Conservation (phyloP, 768 basidiomycete species). For the Suillus brevipes region DNA sequence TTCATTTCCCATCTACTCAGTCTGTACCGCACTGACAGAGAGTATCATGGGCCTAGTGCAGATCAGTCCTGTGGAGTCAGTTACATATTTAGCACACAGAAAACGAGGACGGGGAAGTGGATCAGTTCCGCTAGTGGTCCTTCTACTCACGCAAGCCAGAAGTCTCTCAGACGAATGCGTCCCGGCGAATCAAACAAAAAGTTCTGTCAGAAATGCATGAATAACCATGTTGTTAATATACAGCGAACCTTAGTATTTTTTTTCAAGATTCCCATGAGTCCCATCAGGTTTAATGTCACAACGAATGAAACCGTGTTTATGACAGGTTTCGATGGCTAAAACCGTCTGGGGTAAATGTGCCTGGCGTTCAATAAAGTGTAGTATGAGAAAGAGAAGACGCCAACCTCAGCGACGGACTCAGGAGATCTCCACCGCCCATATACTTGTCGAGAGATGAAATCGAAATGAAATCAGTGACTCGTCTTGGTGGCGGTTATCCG, state of each 20-base stretch:
- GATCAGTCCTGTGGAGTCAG: constrained; percentile 62
- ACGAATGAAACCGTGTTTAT: constrained; percentile 95
- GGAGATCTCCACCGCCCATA: constrained; percentile 95
- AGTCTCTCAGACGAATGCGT: constrained; percentile 93
- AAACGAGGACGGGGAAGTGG: constrained; percentile 14
- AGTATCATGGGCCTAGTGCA: constrained; percentile 97
- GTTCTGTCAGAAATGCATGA: constrained; percentile 55
- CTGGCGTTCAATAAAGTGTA: constrained; percentile 20
- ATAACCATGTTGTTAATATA: constrained; percentile 23
- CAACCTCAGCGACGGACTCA: constrained; percentile 91
- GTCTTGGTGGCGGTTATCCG: too few relatives aligned
- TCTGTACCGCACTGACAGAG: constrained; percentile 53
- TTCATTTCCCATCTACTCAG: constrained; percentile 7
- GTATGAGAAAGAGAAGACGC: constrained; percentile 22
- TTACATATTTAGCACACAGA: constrained; percentile 21
- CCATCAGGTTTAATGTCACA: constrained; percentile 97
- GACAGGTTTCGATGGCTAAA: constrained; percentile 89
- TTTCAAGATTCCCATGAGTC: constrained; percentile 55
- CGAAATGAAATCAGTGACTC: constrained; percentile 50
- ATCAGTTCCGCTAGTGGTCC: constrained; percentile 25
- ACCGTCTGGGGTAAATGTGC: constrained; percentile 69
- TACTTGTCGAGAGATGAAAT: constrained; percentile 44
- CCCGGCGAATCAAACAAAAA: constrained; percentile 93
- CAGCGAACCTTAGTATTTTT: constrained; percentile 26
- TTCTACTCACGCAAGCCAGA: constrained; percentile 85